phyloP scores from a whole-genome alignment of 2,329 filamentous ascomycete species.

The Venturia effusa region DNA sequence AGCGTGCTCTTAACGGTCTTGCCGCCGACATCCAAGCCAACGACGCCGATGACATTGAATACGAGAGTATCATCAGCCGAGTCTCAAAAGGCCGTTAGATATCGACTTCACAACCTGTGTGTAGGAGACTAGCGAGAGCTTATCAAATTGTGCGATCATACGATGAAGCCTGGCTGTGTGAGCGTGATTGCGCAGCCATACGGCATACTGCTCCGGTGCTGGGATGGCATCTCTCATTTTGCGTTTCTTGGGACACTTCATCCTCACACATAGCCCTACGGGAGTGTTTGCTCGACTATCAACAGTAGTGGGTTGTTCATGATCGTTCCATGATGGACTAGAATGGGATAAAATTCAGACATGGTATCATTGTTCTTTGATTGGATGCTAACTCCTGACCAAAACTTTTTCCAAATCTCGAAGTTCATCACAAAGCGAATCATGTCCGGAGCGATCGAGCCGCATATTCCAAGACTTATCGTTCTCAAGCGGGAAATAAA shows the following conservation, averaged over 20 bases:
- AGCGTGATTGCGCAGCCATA: not conserved
- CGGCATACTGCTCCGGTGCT: not conserved
- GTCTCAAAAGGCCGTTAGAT: constrained; percentile 41
- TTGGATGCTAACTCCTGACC: not conserved
- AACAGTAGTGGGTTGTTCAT: constrained; percentile 1
- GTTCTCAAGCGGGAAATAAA: not conserved
- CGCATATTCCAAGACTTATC: not conserved
- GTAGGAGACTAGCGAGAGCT: not conserved
- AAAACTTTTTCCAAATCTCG: not conserved
- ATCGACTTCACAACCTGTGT: not conserved
- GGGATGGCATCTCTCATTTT: not conserved
- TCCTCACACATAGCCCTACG: not conserved
- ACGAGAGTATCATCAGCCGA: constrained; percentile 51
- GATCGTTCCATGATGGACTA: not conserved
- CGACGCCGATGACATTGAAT: constrained; percentile 73
- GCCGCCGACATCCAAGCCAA: constrained; percentile 74
- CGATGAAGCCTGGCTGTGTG: not conserved
- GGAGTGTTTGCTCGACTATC: constrained; percentile 4
- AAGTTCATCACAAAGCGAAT: not conserved
- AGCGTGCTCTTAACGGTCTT: constrained; percentile 66
- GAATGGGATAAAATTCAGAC: constrained; percentile 2
- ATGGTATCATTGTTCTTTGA: not conserved
- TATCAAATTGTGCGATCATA: not conserved
- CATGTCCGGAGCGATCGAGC: not conserved
- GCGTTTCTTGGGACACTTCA: not conserved